A percentile compares a stretch with the other conserved stretches of the same genome.
Conservation (phyloP, 345 rosid species). For the Melastoma malabathricum region DNA sequence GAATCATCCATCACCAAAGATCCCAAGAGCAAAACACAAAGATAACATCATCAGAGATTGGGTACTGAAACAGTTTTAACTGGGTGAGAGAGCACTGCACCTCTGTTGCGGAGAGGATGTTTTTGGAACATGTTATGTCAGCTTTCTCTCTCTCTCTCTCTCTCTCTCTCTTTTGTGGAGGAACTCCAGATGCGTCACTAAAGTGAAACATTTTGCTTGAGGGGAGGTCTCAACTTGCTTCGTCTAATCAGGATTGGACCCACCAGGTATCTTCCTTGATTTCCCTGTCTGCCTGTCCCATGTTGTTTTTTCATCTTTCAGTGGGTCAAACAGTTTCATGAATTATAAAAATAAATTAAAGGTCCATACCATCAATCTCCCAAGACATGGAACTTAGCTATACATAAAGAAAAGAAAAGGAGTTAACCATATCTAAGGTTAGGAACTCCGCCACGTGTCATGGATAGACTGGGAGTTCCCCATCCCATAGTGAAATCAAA, state of each 20-base stretch:
- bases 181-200: neutral
- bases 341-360: neutral
- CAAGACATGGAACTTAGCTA: neutral
- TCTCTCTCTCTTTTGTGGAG: neutral
- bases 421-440: neutral
- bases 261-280: constrained; percentile 13
- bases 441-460: no score
- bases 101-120: neutral
- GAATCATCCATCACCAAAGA: neutral
- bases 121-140: constrained; percentile 2
- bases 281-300: constrained; percentile 14
- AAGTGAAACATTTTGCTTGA: neutral
- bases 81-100: constrained; percentile 9
- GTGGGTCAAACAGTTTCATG: constrained; percentile 6
- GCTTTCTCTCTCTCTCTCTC: neutral
- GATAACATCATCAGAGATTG: neutral
- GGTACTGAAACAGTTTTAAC: constrained; percentile 4
- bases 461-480: neutral
- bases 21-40: neutral
- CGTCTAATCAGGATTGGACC: constrained; percentile 19
- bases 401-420: neutral
- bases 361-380: constrained; percentile 2
- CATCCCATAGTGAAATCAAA: no score
- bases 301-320: constrained; percentile 2
- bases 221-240: constrained; percentile 12